Evolutionary conservation across 805 yeast species (phyloP), one percentile per base, ranked within the genome.

Genomic region (Priceomyces melissophilus): DNA sequence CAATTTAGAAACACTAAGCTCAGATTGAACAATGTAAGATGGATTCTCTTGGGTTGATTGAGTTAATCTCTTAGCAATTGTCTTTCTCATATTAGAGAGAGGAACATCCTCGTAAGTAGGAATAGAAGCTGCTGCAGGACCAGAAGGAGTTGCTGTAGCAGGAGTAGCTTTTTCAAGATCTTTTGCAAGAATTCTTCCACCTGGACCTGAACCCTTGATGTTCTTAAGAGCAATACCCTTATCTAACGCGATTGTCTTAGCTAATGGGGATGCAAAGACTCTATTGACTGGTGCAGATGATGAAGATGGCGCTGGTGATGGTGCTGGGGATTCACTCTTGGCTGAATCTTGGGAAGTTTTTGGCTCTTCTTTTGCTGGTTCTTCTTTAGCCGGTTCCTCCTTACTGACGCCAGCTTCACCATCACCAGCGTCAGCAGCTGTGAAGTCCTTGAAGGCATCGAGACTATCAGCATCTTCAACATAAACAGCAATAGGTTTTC

Each of bases 401-500:
- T 67, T 58, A 40, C 76, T 59, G 28, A 55, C 44, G 16, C 58
- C 53, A 27, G 76, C 61, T 30, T 55, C 61, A 20, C 66, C 58
- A 32, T 67, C 80, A 43, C 82, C 84, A 32, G 93, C 95, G 55
- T 87, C 96, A 30, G 79, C 88, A 36, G 80, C 77, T 40, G 95
- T 82, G 76, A 88, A 93, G 55, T 78, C 81, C 52, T 80, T 86
- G 61, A 93, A 93, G 11, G 97, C 97, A 27, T 81, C 74, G 45
- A 93, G 96, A 57, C 87, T 96, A 34, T 55, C 81, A 48, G 76
- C 75, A 23, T 88, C 86, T 69, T 91, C 96, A 40, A 91, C 98
- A 65, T 86, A 91, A 32, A 93, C 96, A 47, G 96, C 99, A 63
- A 93, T 86, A 58, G 99, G 98, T 69, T 84, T 82, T 58, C 95